Percentiles rank a stretch among this genome's conserved stretches.
phyloP scores from a whole-genome alignment of 805 yeast genomes.

The Ogataea methanolica region DNA sequence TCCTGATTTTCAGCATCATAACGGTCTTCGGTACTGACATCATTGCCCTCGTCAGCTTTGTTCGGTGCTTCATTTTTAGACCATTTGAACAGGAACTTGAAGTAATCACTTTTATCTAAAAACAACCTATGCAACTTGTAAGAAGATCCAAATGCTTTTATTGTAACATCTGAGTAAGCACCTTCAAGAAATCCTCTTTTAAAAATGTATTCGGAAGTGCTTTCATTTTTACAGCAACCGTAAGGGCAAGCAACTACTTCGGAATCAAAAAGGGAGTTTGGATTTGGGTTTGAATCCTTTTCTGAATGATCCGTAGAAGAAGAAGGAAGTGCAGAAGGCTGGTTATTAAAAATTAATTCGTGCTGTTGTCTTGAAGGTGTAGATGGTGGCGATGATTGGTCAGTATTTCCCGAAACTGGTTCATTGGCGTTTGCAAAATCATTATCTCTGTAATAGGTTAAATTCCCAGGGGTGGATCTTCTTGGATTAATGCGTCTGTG shows the following conservation, averaged over 20 bases:
- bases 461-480: slow-evolving; percentile 20
- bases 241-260: slow-evolving; percentile 19
- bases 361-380: not conserved
- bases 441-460: slow-evolving; percentile 12
- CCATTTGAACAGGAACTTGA: slow-evolving; percentile 45
- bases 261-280: not conserved
- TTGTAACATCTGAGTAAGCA: slow-evolving; percentile 42
- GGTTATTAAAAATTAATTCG: too few species aligned
- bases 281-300: not conserved
- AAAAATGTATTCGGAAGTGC: slow-evolving; percentile 28
- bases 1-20: slow-evolving; percentile 1
- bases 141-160: slow-evolving; percentile 40
- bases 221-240: slow-evolving; percentile 24
- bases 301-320: not conserved
- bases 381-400: not conserved
- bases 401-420: not conserved
- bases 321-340: not conserved
- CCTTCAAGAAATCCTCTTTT: slow-evolving; percentile 40
- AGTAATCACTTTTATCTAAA: slow-evolving; percentile 43
- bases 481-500: slow-evolving; percentile 12
- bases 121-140: slow-evolving; percentile 45
- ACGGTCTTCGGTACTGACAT: not conserved
- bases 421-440: not conserved
- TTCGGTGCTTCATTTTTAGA: slow-evolving; percentile 7
- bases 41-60: slow-evolving; percentile 3